Evolutionary conservation across 176 grass and related monocot genomes (phyloP), one percentile per base, ranked within the genome.

Genomic region (Elymus sibiricus): DNA sequence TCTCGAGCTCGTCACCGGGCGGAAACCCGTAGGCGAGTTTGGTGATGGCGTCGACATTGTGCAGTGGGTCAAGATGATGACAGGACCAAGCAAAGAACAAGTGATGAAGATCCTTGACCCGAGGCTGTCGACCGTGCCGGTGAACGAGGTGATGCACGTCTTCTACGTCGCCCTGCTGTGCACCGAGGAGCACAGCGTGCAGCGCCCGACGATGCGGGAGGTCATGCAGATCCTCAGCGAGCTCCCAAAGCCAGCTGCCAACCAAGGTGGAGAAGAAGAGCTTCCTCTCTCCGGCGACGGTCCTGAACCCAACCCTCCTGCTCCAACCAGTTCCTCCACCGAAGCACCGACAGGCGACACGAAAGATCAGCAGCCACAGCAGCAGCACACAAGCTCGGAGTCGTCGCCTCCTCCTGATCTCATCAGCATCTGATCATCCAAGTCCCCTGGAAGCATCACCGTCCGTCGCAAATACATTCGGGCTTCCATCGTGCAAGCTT

Each of bases 1-100:
- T 8, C 92, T 98, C 0, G 96, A 98, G 82, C 91, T 98, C 49
- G 92, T 98, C 38, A 95, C 92, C 1, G 94, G 96, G 65, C 83
- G 88, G 77, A 98, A 98, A 82, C 96, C 96, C 4, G 96, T 98
- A 0, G 96, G 96, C 3, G 96, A 98, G 77, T 98, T 98, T 16
- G 96, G 96, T 0, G 93, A 98, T 46, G 96, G 96, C 9, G 96
- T 98, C 1, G 96, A 98, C 88, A 98, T 98, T 44, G 96, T 98
- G 42, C 96, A 98, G 27, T 98, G 96, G 96, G 94, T 95, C 24
- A 91, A 87, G 58, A 92, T 87, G 90, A 94, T 89, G 86, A 98
- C 93, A 2, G 90, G 84, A 21, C 92, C 94, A 12, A 90, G 70
- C 90, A 98, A 94, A 77, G 96, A 95, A 17, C 89, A 95, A 26